Evolutionary conservation across 768 basidiomycete genomes (phyloP).

Genomic region (Exsudoporus frostii): DNA sequence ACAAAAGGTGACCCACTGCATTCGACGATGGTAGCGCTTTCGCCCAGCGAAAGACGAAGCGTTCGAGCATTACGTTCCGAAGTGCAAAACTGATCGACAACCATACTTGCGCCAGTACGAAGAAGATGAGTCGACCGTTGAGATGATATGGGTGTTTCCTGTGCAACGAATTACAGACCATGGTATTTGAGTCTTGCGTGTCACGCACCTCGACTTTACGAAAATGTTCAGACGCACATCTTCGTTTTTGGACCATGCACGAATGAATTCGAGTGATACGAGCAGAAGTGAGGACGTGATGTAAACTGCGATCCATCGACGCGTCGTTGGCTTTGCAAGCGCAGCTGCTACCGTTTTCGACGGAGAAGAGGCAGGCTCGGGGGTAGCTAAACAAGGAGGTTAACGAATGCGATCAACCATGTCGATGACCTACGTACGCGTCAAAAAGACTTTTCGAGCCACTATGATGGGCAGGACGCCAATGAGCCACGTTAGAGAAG

Average conservation of each 20-base stretch:
- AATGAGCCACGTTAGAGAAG: conserved; percentile 45
- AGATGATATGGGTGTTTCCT: conserved; percentile 76
- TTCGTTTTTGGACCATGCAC: conserved; percentile 24
- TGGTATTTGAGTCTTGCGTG: not conserved
- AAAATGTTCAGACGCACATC: conserved; percentile 53
- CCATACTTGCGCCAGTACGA: conserved; percentile 50
- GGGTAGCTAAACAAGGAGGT: conserved; percentile 35
- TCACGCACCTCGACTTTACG: conserved; percentile 60
- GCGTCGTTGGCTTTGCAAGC: conserved; percentile 45
- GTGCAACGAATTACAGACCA: not conserved
- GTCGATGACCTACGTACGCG: conserved; percentile 43
- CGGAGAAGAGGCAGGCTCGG: conserved; percentile 51
- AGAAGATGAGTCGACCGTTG: conserved; percentile 64
- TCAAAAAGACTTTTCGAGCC: conserved; percentile 55
- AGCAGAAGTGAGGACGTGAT: conserved; percentile 43
- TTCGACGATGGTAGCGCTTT: conserved; percentile 10
- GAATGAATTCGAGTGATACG: conserved; percentile 42
- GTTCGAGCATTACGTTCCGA: conserved; percentile 61
- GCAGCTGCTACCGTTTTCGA: conserved; percentile 45
- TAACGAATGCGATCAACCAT: not conserved
- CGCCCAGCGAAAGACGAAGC: conserved; percentile 49
- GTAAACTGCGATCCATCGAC: conserved; percentile 46
- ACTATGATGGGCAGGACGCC: conserved; percentile 57
- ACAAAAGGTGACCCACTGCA: conserved; percentile 16
- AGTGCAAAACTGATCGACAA: conserved; percentile 47